phyloP scores from a whole-genome alignment of 345 rosid species.

The Murraya paniculata region DNA sequence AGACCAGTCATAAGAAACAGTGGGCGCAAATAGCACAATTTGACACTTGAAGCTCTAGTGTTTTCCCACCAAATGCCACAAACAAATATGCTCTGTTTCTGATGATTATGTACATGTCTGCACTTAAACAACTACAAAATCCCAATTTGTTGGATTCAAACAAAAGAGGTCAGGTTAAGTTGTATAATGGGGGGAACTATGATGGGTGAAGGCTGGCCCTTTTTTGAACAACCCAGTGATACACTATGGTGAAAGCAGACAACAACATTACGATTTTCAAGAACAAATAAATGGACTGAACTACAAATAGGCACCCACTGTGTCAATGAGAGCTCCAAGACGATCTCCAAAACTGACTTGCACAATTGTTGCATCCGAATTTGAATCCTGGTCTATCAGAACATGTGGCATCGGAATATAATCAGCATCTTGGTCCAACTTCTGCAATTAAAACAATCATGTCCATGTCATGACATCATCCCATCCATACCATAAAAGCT shows the following conservation, averaged over 20 bases:
- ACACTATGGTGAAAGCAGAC: not conserved
- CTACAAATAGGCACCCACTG: slow-evolving; percentile 40
- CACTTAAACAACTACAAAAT: not conserved
- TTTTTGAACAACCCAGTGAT: not conserved
- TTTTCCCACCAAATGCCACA: not conserved
- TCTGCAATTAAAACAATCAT: slow-evolving; percentile 40
- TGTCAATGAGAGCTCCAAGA: slow-evolving; percentile 92
- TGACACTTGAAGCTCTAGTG: not conserved
- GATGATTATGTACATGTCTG: not conserved
- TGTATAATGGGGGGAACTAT: not conserved
- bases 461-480: slow-evolving; percentile 5
- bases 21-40: not conserved
- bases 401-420: slow-evolving; percentile 67
- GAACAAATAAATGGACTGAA: not conserved
- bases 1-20: not conserved
- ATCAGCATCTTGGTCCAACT: slow-evolving; percentile 48
- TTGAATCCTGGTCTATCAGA: slow-evolving; percentile 85
- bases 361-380: slow-evolving; percentile 77
- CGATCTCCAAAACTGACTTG: slow-evolving; percentile 97
- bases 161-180: not conserved
- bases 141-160: not conserved
- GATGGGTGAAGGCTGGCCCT: not conserved
- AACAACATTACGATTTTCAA: not conserved
- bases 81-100: not conserved
- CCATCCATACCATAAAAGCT: not conserved